phyloP scores from a whole-genome alignment of 148 eudicot genomes.

The Polygonum maritimum region DNA sequence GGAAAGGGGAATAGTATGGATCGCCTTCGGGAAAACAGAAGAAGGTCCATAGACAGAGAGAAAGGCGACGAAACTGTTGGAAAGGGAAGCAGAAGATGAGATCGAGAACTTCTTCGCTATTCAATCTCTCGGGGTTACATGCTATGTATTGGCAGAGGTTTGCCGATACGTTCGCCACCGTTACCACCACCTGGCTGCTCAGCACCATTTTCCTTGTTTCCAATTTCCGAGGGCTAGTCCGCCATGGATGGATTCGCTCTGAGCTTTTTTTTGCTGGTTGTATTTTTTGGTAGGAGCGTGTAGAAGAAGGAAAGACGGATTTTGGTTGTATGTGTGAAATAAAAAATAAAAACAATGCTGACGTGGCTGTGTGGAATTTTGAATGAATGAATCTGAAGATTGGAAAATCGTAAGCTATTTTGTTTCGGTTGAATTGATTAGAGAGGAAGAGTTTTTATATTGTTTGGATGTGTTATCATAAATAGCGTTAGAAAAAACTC shows the following conservation, averaged over 20 bases:
- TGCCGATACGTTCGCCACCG: constrained; percentile 68
- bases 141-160: constrained; percentile 72
- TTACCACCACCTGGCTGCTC: constrained; percentile 50
- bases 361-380: background rate
- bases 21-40: constrained; percentile 45
- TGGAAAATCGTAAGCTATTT: background rate
- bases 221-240: background rate
- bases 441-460: background rate
- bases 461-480: background rate
- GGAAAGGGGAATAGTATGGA: constrained; percentile 22
- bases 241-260: background rate
- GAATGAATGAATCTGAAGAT: background rate
- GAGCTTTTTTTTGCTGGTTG: background rate
- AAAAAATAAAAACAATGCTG: background rate
- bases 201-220: constrained; percentile 44
- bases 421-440: background rate
- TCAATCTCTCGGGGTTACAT: constrained; percentile 64
- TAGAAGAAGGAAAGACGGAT: background rate
- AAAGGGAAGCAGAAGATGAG: constrained; percentile 82
- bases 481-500: background rate
- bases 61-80: constrained; percentile 59
- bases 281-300: background rate
- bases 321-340: background rate
- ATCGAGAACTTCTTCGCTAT: constrained; percentile 55
- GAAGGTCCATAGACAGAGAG: constrained; percentile 53